Base-by-base conservation (phyloP, 2,329 filamentous ascomycete genomes). In the Magnaporthiopsis rhizophila region DNA sequence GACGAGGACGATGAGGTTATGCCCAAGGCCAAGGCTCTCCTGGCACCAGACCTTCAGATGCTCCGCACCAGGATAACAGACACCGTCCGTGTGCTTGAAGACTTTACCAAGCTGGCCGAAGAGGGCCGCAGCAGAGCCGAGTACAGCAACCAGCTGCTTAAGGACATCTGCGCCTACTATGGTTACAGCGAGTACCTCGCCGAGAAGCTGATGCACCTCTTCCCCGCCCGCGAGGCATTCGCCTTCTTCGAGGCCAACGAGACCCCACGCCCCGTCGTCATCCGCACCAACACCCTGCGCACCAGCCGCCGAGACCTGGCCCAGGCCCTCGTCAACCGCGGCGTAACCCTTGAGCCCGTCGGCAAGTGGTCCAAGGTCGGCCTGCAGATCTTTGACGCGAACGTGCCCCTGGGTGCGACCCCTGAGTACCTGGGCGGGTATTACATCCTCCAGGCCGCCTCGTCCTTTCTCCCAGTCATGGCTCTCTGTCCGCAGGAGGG, bases 231-330 rank as follows among this genome's bases (percentile, higher is more conserved):
- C 70, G 95, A 99, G 79, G 95, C 95, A 0, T 96, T 98, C 70
- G 93, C 93, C 64, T 99, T 99, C 79, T 98, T 99, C 79, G 95
- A 99, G 79, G 94, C 94, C 71, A 99, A 99, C 86, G 95, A 99
- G 92, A 70, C 69, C 91, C 34, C 92, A 18, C 87, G 95, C 62
- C 95, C 95, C 4, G 88, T 99, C 65, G 95, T 99, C 69, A 96
- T 99, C 74, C 89, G 95, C 72, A 98, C 95, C 67, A 99, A 99
- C 78, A 99, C 94, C 11, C 85, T 99, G 65, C 89, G 92, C 70
- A 89, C 86, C 53, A 85, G 88, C 73, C 82, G 86, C 63, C 80
- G 86, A 71, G 93, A 96, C 67, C 88, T 99, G 24, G 95, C 95
- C 12, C 93, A 97, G 76, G 86, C 93, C 1, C 84, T 97, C 66